Evolutionary conservation across 495 filamentous ascomycete genomes (phyloP), one percentile per base, ranked within the genome.

Genomic region (Massariosphaeria phaeospora): DNA sequence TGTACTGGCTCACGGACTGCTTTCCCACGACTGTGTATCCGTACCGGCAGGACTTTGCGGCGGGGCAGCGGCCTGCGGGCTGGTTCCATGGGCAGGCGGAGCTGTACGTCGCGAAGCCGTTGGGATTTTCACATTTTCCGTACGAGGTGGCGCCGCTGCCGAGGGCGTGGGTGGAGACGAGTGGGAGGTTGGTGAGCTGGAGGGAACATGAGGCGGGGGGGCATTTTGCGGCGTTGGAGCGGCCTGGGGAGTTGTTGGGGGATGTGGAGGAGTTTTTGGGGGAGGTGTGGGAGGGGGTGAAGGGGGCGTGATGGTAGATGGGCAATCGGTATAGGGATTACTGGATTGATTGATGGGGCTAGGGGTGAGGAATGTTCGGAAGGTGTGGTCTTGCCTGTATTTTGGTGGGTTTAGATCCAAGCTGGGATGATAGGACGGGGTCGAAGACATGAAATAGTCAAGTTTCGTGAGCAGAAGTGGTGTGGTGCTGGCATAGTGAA

Each of bases 1-100:
- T 85, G 20, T 88, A 83, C 65, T 87, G 84, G 84, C 72, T 85
- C 18, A 85, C 81, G 0, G 70, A 81, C 5, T 75, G 75, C 2
- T 80, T 81, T 43, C 72, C 79, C 7, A 71, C 76, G 1, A 67
- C 72, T 1, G 76, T 86, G 29, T 86, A 83, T 63, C 70, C 69
- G 1, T 84, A 79, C 62, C 75, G 75, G 7, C 64, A 71, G 65
- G 30, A 44, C 68, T 78, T 43, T 34, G 57, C 57, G 43, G 34
- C 25, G 34, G 10, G 13, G 24, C 27, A 34, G 25, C 61, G 52
- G 50, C 47, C 40, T 40, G 29, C 20, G 21, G 52, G 43, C 12
- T 56, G 33, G 33, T 56, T 48, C 30, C 52, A 56, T 42, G 43
- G 47, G 40, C 46, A 45, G 47, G 21, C 39, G n/a, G 64, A 54